These are phyloP conservation scores for Erythrophleum ivorense DNA, from an alignment of 331 rosid genomes.

Conservation along the genomic window DNA sequence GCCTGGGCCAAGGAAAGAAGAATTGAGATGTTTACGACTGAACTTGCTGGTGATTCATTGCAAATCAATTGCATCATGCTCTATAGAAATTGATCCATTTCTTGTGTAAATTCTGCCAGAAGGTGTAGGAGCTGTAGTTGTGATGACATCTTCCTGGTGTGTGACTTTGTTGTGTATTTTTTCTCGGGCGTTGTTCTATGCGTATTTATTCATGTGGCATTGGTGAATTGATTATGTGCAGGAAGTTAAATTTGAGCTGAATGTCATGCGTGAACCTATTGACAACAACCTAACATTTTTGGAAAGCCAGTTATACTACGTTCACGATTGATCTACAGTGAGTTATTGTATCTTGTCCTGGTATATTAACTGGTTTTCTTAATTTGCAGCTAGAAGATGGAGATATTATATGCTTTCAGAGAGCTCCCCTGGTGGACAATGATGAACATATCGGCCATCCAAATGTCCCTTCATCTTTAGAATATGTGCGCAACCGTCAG, in stretches of 20 bases:
- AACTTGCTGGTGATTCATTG: neutral
- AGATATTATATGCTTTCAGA: conserved; percentile 82
- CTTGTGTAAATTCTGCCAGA: neutral
- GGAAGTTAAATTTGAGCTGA: conserved; percentile 73
- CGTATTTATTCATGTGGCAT: neutral
- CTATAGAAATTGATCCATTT: neutral
- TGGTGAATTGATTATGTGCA: conserved; percentile 21
- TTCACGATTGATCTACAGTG: neutral
- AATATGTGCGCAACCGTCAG: conserved; percentile 80
- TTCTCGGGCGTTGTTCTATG: neutral
- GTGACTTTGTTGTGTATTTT: neutral
- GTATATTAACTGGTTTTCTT: conserved; percentile 17
- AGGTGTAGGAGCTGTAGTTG: neutral
- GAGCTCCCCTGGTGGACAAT: conserved; percentile 56
- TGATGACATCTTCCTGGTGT: neutral
- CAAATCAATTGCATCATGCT: neutral
- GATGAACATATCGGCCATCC: conserved; percentile 62
- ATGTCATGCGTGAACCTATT: conserved; percentile 65
- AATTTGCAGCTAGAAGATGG: conserved; percentile 80
- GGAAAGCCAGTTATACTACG: conserved; percentile 49
- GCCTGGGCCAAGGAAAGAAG: neutral
- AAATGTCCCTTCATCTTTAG: conserved; percentile 85
- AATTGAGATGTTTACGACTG: neutral
- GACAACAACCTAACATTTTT: conserved; percentile 60
- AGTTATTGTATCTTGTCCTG: conserved; percentile 26